Percentiles rank a stretch among this genome's conserved stretches.
These are phyloP conservation scores for Chlorella variabilis DNA, from an alignment of 163 green algal genomes.

Conservation along the genomic window DNA sequence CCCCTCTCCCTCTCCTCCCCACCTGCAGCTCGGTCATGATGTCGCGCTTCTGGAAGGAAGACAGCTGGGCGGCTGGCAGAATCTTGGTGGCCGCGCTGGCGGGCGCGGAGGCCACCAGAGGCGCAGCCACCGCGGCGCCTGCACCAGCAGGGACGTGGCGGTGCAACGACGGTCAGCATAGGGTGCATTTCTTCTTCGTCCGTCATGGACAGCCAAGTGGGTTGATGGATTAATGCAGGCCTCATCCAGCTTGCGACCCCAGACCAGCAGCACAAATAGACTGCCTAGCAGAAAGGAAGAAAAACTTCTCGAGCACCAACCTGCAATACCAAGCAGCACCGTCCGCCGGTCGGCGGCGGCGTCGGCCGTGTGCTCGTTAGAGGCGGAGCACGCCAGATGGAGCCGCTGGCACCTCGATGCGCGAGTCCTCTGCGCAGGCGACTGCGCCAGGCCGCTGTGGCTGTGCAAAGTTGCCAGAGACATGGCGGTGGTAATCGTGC, in stretches of 20 bases:
- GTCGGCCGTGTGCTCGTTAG: not conserved
- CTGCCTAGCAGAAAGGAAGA: too few species aligned
- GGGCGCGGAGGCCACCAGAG: not conserved
- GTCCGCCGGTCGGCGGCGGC: constrained; percentile 20
- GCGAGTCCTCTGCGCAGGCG: not conserved
- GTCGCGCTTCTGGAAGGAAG: constrained; percentile 24
- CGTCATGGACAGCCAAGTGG: too few species aligned
- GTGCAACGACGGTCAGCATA: too few species aligned
- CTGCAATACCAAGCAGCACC: constrained; percentile 7
- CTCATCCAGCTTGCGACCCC: too few species aligned
- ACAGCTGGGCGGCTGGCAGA: constrained; percentile 15
- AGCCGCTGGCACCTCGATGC: not conserved
- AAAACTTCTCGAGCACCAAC: not conserved
- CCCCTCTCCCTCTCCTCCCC: not conserved
- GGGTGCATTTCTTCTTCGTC: too few species aligned
- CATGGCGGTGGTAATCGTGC: too few species aligned
- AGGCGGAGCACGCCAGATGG: constrained; percentile 7
- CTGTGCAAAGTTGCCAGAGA: too few species aligned
- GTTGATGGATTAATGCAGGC: too few species aligned
- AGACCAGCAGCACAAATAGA: too few species aligned
- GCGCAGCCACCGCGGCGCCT: not conserved
- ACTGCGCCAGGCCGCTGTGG: not conserved
- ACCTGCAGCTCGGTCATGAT: constrained; percentile 32
- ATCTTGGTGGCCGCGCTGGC: not conserved
- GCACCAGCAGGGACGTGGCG: not conserved